Evolutionary conservation across 305 asterid species (phyloP).

Genomic region (Fraxinus sp.): DNA sequence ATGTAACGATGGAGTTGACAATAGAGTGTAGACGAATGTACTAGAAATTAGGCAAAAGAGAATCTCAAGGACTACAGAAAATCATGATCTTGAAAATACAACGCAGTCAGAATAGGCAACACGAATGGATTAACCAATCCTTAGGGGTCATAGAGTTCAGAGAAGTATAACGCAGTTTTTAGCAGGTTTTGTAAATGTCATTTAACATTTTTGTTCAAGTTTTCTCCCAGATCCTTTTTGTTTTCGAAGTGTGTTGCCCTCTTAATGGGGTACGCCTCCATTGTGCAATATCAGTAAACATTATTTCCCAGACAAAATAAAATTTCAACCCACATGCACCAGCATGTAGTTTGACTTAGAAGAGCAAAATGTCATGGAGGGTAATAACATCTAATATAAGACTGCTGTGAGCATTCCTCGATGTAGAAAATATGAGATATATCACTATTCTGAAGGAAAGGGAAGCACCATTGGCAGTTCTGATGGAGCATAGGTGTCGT

Average conservation of each 20-base stretch:
- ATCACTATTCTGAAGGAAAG: conserved; percentile 30
- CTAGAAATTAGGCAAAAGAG: background rate
- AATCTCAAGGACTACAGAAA: background rate
- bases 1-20: background rate
- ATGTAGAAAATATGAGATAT: conserved; percentile 23
- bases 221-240: background rate
- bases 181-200: background rate
- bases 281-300: conserved; percentile 2
- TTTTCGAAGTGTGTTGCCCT: background rate
- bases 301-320: background rate
- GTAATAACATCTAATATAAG: background rate
- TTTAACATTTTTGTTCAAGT: background rate
- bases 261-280: conserved; percentile 15
- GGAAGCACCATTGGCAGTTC: conserved; percentile 70
- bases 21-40: background rate
- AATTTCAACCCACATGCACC: background rate
- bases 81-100: background rate
- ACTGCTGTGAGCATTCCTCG: background rate
- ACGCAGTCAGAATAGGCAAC: background rate
- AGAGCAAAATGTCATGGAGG: background rate
- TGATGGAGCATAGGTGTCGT: conserved; percentile 78
- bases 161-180: background rate
- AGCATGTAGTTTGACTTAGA: conserved; percentile 9
- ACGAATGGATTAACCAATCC: background rate
- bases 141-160: background rate